phyloP scores from a whole-genome alignment of 1,284 basidiomycete genomes.

The Amylostereum chailletii region DNA sequence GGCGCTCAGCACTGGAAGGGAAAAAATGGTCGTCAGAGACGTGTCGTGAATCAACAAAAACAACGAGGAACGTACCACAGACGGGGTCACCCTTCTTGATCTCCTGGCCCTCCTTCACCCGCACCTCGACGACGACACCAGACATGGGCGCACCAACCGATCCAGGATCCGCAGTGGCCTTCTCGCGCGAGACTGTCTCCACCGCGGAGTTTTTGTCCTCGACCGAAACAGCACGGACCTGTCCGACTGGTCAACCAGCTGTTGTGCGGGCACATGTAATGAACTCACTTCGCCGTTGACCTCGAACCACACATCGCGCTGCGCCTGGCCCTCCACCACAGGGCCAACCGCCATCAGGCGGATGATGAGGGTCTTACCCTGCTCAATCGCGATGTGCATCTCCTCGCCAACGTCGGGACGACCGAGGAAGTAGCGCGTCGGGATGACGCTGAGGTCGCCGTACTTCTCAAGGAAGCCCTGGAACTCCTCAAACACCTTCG shows the following conservation, averaged over 20 bases:
- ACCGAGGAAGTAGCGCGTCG: slow-evolving; percentile 95
- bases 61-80: slow-evolving; percentile 46
- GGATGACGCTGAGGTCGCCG: slow-evolving; percentile 90
- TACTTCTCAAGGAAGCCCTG: slow-evolving; percentile 92
- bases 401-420: slow-evolving; percentile 91
- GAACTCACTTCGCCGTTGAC: slow-evolving; percentile 82
- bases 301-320: slow-evolving; percentile 98
- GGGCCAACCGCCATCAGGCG: slow-evolving; percentile 94
- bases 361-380: slow-evolving; percentile 96
- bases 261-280: slow-evolving; percentile 2
- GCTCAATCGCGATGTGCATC: slow-evolving; percentile 94
- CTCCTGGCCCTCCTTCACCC: slow-evolving; percentile 93
- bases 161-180: slow-evolving; percentile 88
- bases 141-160: slow-evolving; percentile 95
- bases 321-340: slow-evolving; percentile 84
- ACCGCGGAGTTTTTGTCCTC: slow-evolving; percentile 96
- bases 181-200: slow-evolving; percentile 90
- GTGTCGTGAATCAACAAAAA: slow-evolving; percentile 6
- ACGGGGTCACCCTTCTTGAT: slow-evolving; percentile 97
- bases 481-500: slow-evolving; percentile 96
- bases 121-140: slow-evolving; percentile 95
- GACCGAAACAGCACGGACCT: slow-evolving; percentile 88
- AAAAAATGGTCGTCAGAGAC: slow-evolving; percentile 4
- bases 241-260: slow-evolving; percentile 8
- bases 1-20: slow-evolving; percentile 64